Evolutionary conservation across 2,329 filamentous ascomycete species (phyloP), one percentile per base, ranked within the genome.

Genomic region (Trichophaea hybrida): DNA sequence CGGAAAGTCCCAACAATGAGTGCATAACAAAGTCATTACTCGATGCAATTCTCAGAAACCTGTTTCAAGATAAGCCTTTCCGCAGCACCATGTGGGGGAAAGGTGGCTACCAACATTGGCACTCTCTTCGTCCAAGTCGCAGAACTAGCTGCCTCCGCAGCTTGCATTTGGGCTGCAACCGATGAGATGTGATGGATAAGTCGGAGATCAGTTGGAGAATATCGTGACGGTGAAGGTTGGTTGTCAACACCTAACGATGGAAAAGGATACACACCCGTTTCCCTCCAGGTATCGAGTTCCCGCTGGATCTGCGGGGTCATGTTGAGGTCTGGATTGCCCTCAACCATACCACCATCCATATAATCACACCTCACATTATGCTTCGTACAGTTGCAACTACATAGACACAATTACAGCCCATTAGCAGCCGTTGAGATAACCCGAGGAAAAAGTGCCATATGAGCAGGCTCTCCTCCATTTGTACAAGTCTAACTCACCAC

Each of bases 351-450:
- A 65, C 80, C 78, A 54, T 75, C 74, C 50, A 81, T 77, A 76
- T 97, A 98, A 69, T 95, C 93, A 74, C 93, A 98, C 70, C 90
- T 86, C 69, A 94, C 93, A 76, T 96, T 95, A 75, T 98, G 93
- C 75, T 97, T 98, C 63, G 91, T 96, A 75, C 93, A 98, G 74
- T 98, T 98, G 70, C 88, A 88, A 76, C 90, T 94, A 70, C 15
- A 24, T 6, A 46, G 31, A 32, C 5, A 24, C 10, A 15, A 43
- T 43, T 43, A 43, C 38, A 43, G 38, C 38, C 38, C 38, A 43
- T 51, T 51, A 51, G 48, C 6, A 51, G 48, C 48, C 31, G 38
- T 43, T 15, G n/a, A 51, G 31, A 61, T 32, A 44, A 31, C 35
- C 59, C 63, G 55, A 59, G 61, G 50, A 38, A 33, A 43, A 34